phyloP scores from a whole-genome alignment of 768 basidiomycete genomes.

The Peribolospora kevripleyi region DNA sequence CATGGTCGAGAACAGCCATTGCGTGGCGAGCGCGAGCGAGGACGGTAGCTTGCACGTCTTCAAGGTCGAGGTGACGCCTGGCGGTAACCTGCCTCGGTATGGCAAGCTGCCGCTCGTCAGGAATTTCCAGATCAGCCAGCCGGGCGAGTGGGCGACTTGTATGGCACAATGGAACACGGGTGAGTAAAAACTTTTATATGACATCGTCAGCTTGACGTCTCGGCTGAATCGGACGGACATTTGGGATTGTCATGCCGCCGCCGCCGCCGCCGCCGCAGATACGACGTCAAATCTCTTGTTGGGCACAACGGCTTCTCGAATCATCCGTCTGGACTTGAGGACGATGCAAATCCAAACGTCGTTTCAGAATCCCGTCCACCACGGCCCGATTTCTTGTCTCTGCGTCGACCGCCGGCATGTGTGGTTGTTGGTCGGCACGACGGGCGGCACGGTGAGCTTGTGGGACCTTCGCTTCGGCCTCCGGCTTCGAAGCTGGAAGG shows the following conservation, averaged over 20 bases:
- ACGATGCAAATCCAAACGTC: constrained; percentile 52
- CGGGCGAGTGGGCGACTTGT: constrained; percentile 58
- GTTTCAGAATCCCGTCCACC: constrained; percentile 63
- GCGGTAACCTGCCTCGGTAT: constrained; percentile 55
- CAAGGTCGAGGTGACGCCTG: constrained; percentile 46
- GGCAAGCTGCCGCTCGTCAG: constrained; percentile 52
- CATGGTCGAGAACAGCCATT: constrained; percentile 52
- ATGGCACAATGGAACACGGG: constrained; percentile 62
- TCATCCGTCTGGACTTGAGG: constrained; percentile 56
- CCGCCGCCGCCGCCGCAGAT: constrained; percentile 24
- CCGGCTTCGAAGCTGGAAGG: constrained; percentile 65
- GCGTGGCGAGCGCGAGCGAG: constrained; percentile 65
- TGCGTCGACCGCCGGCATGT: constrained; percentile 61
- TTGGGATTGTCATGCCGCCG: background rate
- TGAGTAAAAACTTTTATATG: constrained; percentile 14
- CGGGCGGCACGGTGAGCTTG: constrained; percentile 55
- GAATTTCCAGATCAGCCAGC: constrained; percentile 46
- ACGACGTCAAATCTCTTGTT: constrained; percentile 58
- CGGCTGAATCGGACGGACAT: background rate
- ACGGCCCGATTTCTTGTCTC: constrained; percentile 61
- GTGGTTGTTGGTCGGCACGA: constrained; percentile 76
- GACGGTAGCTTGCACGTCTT: constrained; percentile 67
- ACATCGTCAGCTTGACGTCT: background rate
- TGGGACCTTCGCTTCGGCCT: constrained; percentile 94
- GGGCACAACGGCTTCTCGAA: constrained; percentile 53